phyloP scores from a whole-genome alignment of 2,329 filamentous ascomycete species.

The Geosmithia flava region DNA sequence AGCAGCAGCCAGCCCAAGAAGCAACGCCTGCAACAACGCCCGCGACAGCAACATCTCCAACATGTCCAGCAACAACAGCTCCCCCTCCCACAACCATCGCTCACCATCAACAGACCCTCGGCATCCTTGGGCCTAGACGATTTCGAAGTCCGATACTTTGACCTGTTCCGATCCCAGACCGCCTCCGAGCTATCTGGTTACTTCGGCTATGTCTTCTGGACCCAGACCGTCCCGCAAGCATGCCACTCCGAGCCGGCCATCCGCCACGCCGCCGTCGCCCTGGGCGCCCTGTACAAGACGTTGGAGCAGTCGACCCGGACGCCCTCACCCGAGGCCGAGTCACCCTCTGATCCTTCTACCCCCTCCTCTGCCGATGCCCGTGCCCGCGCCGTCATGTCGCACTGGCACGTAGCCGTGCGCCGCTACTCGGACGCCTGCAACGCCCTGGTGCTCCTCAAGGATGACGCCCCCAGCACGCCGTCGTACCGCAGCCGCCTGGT shows the following conservation, averaged over 20 bases:
- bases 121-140: slow-evolving; percentile 31
- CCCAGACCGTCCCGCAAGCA: slow-evolving; percentile 46
- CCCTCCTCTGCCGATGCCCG: not conserved
- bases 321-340: not conserved
- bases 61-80: slow-evolving; percentile 3
- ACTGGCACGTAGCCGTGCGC: slow-evolving; percentile 48
- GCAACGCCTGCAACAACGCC: not conserved
- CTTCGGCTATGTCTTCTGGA: slow-evolving; percentile 57
- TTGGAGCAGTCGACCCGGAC: slow-evolving; percentile 39
- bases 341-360: not conserved
- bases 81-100: slow-evolving; percentile 13
- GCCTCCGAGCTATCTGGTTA: slow-evolving; percentile 53
- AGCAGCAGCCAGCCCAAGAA: not conserved
- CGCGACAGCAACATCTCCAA: not conserved
- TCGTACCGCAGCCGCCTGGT: slow-evolving; percentile 46
- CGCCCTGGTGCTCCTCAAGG: slow-evolving; percentile 30
- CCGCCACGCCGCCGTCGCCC: slow-evolving; percentile 51
- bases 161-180: slow-evolving; percentile 48
- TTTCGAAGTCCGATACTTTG: slow-evolving; percentile 46
- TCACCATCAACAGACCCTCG: slow-evolving; percentile 28
- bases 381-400: slow-evolving; percentile 26
- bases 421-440: slow-evolving; percentile 46
- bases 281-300: slow-evolving; percentile 56
- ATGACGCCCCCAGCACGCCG: slow-evolving; percentile 21
- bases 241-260: slow-evolving; percentile 50